A percentile compares a stretch with the other conserved stretches of the same genome.
These are phyloP conservation scores for Stropharia rugosoannulata DNA, from an alignment of 768 basidiomycete species.

Conservation along the genomic window DNA sequence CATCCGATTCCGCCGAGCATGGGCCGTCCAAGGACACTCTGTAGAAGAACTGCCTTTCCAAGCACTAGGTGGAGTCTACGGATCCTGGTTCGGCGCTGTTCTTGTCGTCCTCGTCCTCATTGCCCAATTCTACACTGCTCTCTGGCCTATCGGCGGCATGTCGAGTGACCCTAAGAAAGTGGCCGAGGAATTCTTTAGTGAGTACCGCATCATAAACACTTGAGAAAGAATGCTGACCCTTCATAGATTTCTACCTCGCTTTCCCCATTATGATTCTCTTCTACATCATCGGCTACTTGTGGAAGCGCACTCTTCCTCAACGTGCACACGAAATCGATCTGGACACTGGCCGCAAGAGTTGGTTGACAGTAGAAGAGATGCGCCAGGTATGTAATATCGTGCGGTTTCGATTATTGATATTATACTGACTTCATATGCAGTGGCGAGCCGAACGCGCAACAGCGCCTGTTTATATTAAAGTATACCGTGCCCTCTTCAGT, in stretches of 20 bases:
- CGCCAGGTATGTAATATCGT: constrained; percentile 25
- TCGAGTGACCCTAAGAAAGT: constrained; percentile 22
- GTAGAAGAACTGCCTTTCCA: constrained; percentile 44
- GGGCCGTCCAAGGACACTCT: constrained; percentile 43
- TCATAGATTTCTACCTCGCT: constrained; percentile 37
- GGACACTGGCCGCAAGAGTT: constrained; percentile 45
- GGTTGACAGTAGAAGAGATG: constrained; percentile 46
- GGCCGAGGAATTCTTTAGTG: constrained; percentile 39
- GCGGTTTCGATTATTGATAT: background rate
- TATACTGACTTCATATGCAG: constrained; percentile 13
- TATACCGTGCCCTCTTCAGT: constrained; percentile 40
- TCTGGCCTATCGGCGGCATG: constrained; percentile 41
- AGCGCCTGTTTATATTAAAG: constrained; percentile 36
- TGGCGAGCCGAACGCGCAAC: constrained; percentile 36
- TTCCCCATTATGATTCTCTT: constrained; percentile 39
- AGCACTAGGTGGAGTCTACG: constrained; percentile 42
- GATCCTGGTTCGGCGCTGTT: constrained; percentile 45
- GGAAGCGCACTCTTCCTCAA: constrained; percentile 40
- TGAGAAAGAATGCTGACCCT: background rate
- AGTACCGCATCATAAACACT: constrained; percentile 10
- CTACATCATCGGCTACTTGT: constrained; percentile 34
- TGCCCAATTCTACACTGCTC: constrained; percentile 45
- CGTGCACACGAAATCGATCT: constrained; percentile 39
- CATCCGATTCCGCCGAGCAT: constrained; percentile 45
- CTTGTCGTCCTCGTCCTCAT: constrained; percentile 39